Base-by-base conservation (phyloP, 78 protist genomes). In the Speleostelium caveatum region DNA sequence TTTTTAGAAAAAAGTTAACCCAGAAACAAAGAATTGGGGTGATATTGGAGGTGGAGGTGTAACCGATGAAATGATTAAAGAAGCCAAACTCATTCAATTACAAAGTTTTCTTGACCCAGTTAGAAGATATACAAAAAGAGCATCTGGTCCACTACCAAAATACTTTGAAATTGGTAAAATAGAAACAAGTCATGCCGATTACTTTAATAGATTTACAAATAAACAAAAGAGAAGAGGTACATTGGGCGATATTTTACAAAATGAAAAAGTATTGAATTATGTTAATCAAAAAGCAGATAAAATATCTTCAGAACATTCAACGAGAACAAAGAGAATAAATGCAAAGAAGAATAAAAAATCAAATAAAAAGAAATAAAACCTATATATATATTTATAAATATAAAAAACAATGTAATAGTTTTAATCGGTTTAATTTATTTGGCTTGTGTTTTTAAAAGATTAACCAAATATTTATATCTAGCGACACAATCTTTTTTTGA, bases 401-500 rank as follows among this genome's bases (percentile, higher is more conserved):
- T 14, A 45, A 6, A 45, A 45, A 14, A 14, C 53, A 45, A 14
- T 10, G 10, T 45, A 10, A 10, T 14, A 45, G 10, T 14, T 10
- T 10, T 45, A 45, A 14, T 45, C n/a, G 53, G 10, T 14, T 14
- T 45, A 45, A 45, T 69, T 69, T 69, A 49, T 58, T 36, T 49
- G 49, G 79, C 38, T 55, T 58, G 51, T n/a, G 35, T 35, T 75
- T 88, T 88, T 26, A 60, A 62, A 0, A 78, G 32, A 45, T 75
- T 72, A 19, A 77, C 94, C 28, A 92, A 62, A 63, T 73, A 83
- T 55, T 77, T 80, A 39, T 72, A 92, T 49, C 95, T 74, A 58
- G 72, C 85, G 35, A 85, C 91, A 61, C 92, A 83, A 41, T 92
- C 95, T 62, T 92, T 75, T 51, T 80, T 80, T 22, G 95, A 77